Base-by-base conservation (phyloP, 2,329 filamentous ascomycete genomes). In the Leptosphaerulina australis region DNA sequence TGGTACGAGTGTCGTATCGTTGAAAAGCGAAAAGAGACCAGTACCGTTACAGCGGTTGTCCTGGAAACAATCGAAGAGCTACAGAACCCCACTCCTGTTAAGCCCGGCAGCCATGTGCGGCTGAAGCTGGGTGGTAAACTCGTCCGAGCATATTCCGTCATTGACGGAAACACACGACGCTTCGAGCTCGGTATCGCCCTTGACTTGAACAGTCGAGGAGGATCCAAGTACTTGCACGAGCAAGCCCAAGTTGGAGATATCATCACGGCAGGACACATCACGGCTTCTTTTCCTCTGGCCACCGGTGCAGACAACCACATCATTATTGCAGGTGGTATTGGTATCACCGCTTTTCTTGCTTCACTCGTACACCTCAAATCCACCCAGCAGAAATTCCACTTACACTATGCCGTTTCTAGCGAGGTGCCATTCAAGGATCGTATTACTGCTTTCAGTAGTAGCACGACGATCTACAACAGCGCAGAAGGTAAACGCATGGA, bases 311-410 rank as follows among this genome's bases (percentile, higher is more conserved):
- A 81, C 55, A 76, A 81, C 39, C 84, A 87, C 55, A 74, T 88
- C 29, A 83, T 87, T 59, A 80, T 88, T 22, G 83, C 79, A 0
- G 85, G 82, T 8, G 86, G 85, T 0, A 83, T 88, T 22, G 86
- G 85, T 0, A 81, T 88, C 53, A 88, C 86, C 1, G 85, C 85
- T 0, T 88, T 88, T 55, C 62, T 88, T 7, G 60, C 74, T 0
- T 71, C 83, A 18, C 62, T 83, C 3, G 69, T 79, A 38, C 53
- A 64, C 10, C 65, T 74, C 10, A 44, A 65, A 5, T 26, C 36
- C 2, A 45, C 56, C 2, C 53, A 57, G n/a, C 53, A 68, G 64
- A 77, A 78, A 47, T 79, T 77, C 28, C 73, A 75, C 17, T 67
- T 88, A 30, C 84, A 88, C 69, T 86, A 84, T 53, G 83, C 80